These are phyloP conservation scores for Uronychia binucleata DNA, from an alignment of 73 alveolate genomes.

Conservation along the genomic window DNA sequence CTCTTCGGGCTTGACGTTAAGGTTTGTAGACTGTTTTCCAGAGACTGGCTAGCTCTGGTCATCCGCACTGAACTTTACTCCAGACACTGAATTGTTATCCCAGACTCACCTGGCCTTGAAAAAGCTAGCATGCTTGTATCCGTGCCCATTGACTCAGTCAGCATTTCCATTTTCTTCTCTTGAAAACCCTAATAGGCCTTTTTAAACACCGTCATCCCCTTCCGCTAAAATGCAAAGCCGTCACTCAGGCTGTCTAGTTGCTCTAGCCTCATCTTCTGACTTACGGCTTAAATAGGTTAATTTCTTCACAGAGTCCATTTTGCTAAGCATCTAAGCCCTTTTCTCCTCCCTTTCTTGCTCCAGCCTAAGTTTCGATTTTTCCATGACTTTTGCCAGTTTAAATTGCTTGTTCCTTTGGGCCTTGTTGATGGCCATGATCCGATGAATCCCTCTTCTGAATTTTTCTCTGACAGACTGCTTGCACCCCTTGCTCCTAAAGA, in stretches of 20 bases:
- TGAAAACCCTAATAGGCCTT: neutral
- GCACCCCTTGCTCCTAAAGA: neutral
- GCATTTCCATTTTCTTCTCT: neutral
- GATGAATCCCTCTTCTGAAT: neutral
- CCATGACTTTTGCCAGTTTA: neutral
- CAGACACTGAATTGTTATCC: no score
- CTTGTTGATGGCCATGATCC: neutral
- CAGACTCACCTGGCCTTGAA: no score
- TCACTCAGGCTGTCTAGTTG: neutral
- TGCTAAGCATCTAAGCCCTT: neutral
- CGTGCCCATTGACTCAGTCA: neutral
- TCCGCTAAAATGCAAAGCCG: neutral
- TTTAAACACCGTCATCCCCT: neutral
- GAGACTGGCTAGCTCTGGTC: no score
- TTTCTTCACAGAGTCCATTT: neutral
- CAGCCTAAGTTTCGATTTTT: neutral
- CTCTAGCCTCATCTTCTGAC: neutral
- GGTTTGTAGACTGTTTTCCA: no score
- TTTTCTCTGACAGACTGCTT: neutral
- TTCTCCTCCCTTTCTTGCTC: neutral
- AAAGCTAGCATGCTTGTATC: no score
- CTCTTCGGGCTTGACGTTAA: no score
- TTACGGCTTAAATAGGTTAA: neutral
- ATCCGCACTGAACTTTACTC: no score
- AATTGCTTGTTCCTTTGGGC: neutral